Base-by-base conservation (phyloP, 169 alveolate genomes). In the Babesia divergens region DNA sequence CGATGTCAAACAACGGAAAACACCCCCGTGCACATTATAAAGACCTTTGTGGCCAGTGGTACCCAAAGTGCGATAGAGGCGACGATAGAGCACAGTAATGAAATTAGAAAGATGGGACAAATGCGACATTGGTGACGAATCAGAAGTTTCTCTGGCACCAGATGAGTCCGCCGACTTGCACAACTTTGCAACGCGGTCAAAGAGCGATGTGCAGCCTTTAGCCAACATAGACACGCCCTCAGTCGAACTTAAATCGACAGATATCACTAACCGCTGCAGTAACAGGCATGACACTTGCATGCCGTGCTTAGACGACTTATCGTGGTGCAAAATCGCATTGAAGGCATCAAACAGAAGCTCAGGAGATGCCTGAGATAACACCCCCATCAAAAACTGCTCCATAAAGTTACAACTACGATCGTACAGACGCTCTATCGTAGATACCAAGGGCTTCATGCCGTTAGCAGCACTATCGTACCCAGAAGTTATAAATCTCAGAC, bases 301-400 rank as follows among this genome's bases (percentile, higher is more conserved):
- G 32, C 59, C 28, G 20, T 31, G n/a, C 13, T 43, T 62, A 5
- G 72, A 20, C 18, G 60, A 20, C 18, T 47, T 42, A 29, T 62
- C 72, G 3, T 62, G 59, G 40, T 62, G 72, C 40, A 62, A 6
- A 11, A 62, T 22, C 6, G 40, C 60, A 28, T 20, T 62, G 59
- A 62, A 44, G 44, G 24, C 53, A 9, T 43, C 72, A 22, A 49
- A n/a, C 22, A 62, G 46, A 14, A 46, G 3, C 29, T 8, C 51
- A 4, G 49, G 11, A 1, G 50, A 13, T 20, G 50, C 34, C 42
- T 42, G 28, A 46, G 28, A 43, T 18, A 62, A 28, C 3, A 62
- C 29, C 18, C 60, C 72, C 72, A 43, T 46, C 32, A 62, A 37
- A 16, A 62, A 62, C 60, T 44, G 51, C 49, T 62, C 60, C 40